These are phyloP conservation scores for Solanum megistacrolobum DNA, from an alignment of 257 asterid species.

Conservation along the genomic window DNA sequence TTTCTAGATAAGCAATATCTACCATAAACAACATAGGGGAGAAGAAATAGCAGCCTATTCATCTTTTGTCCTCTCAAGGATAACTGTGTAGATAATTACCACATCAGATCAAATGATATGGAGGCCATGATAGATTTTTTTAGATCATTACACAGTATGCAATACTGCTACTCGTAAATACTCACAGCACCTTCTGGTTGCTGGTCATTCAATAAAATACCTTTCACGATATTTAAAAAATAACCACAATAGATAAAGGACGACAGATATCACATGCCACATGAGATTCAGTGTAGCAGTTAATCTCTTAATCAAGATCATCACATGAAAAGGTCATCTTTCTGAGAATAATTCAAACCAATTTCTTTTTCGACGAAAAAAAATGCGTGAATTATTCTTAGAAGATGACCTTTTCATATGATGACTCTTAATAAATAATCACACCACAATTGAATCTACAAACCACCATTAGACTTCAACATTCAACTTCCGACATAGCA, in stretches of 20 bases:
- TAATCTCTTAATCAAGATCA: background rate
- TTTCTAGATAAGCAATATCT: background rate
- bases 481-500: background rate
- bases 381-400: background rate
- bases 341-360: background rate
- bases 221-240: background rate
- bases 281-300: background rate
- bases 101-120: background rate
- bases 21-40: background rate
- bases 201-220: background rate
- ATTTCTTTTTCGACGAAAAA: background rate
- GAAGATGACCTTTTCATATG: background rate
- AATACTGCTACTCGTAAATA: background rate
- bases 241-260: background rate
- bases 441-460: background rate
- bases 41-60: background rate
- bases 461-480: constrained; percentile 1
- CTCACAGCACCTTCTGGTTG: background rate
- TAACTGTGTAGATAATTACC: background rate
- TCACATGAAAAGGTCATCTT: background rate
- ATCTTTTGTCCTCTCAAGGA: background rate
- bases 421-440: background rate
- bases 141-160: background rate
- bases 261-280: background rate
- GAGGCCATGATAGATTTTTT: background rate